Base-by-base conservation (phyloP, 345 rosid species). In the Melaleuca quinquenervia region DNA sequence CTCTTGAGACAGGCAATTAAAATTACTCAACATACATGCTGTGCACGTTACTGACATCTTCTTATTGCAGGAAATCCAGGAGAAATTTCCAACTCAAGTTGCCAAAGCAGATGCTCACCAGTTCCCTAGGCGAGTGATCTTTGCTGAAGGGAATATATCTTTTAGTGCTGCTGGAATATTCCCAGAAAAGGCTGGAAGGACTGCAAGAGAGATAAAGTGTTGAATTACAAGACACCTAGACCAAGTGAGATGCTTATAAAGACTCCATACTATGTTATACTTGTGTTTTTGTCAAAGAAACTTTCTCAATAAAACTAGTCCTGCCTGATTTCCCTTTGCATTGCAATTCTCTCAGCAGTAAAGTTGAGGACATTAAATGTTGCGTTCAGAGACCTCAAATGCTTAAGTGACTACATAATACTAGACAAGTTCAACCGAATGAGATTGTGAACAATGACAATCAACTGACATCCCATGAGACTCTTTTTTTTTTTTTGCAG, bases 101-200 rank as follows among this genome's bases (percentile, higher is more conserved):
- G 53, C 76, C 85, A 18, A 36, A 70, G 32, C 49, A 83, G 51
- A 50, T 52, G 85, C 92, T 90, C 85, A 94, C 97, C 97, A 94
- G 89, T 93, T 94, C 53, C 95, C 97, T 83, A 94, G 85, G 48
- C 90, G 94, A 75, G 91, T 86, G 87, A 94, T 94, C 90, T 92
- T 94, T 82, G 95, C 95, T 85, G 91, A 93, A 56, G 97, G 95
- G 88, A 90, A 94, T 86, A 88, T 87, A 51, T 89, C 76, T 86
- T 86, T 90, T 75, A 93, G 85, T 86, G 90, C 93, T 15, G 95
- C 93, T 48, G 97, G 97, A 87, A 93, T 89, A 85, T 92, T 93
- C 85, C 97, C 97, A 75, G 97, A 93, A 85, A 94, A 94, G 41
- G 95, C 95, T 60, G 97, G 97, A 86, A 93, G 93, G 85, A 94